These are phyloP conservation scores for Mucor irregularis DNA, from an alignment of 371 early-diverging fungal species.

Conservation along the genomic window DNA sequence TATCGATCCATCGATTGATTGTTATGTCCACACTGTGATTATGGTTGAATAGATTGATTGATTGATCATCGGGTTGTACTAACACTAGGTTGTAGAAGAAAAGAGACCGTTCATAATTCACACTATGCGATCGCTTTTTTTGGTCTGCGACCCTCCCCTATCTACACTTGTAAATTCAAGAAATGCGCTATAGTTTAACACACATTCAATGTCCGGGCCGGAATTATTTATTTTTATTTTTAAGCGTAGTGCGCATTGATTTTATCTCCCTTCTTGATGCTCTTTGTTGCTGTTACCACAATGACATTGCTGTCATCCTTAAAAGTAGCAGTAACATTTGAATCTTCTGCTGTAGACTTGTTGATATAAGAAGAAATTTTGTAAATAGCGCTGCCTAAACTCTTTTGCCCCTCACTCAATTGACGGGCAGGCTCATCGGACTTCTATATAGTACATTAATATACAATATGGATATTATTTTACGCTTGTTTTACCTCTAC, in stretches of 20 bases:
- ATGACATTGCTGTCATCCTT: slow-evolving; percentile 47
- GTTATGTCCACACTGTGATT: background rate
- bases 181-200: background rate
- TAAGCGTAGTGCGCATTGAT: slow-evolving; percentile 42
- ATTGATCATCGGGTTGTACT: slow-evolving; percentile 1
- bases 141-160: background rate
- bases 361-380: slow-evolving; percentile 40
- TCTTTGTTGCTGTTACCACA: slow-evolving; percentile 59
- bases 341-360: slow-evolving; percentile 17
- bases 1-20: background rate
- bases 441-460: slow-evolving; percentile 4
- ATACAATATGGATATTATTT: background rate
- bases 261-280: slow-evolving; percentile 70
- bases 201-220: slow-evolving; percentile 4
- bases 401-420: slow-evolving; percentile 56
- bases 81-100: slow-evolving; percentile 20
- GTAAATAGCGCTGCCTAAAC: slow-evolving; percentile 56
- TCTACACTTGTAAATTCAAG: background rate
- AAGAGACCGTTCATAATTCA: slow-evolving; percentile 15
- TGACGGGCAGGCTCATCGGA: slow-evolving; percentile 42
- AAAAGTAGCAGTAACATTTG: slow-evolving; percentile 62
- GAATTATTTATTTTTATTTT: background rate
- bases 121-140: slow-evolving; percentile 1
- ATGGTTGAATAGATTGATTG: background rate
- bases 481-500: slow-evolving; percentile 36